Evolutionary conservation across 371 early-diverging fungal species (phyloP).

Genomic region (Mortierella sp.): DNA sequence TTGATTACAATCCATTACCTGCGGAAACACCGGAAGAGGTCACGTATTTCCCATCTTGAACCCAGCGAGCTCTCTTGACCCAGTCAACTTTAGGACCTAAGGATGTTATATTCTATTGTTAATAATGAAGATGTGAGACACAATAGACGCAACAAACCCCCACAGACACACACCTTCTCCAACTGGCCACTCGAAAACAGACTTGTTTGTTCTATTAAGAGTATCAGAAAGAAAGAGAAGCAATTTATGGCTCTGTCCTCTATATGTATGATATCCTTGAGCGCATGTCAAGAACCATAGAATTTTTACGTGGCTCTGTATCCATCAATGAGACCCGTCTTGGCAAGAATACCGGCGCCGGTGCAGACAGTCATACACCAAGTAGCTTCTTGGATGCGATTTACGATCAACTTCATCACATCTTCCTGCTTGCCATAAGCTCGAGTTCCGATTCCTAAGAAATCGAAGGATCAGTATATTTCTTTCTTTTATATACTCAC

Average conservation of each 20-base stretch:
- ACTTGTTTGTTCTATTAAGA: slow-evolving; percentile 58
- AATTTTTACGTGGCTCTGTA: slow-evolving; percentile 53
- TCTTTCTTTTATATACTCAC: neutral
- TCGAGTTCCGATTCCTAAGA: slow-evolving; percentile 32
- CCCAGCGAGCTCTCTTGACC: slow-evolving; percentile 64
- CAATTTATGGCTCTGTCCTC: neutral
- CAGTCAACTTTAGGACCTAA: slow-evolving; percentile 42
- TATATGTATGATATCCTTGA: neutral
- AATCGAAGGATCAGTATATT: neutral
- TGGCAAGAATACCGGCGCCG: slow-evolving; percentile 60
- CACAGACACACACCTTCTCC: slow-evolving; percentile 34
- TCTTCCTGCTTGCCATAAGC: neutral
- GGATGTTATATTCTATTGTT: neutral
- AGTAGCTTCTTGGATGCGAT: slow-evolving; percentile 31
- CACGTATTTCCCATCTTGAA: slow-evolving; percentile 61
- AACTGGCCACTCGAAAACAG: slow-evolving; percentile 43
- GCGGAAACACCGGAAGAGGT: slow-evolving; percentile 63
- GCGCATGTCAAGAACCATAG: neutral
- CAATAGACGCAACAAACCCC: neutral
- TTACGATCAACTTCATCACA: slow-evolving; percentile 14
- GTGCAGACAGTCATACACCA: slow-evolving; percentile 62
- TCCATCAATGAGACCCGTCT: slow-evolving; percentile 60
- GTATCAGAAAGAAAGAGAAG: neutral
- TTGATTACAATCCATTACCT: slow-evolving; percentile 1
- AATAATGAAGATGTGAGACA: neutral